A percentile compares a stretch with the other conserved stretches of the same genome.
phyloP scores from a whole-genome alignment of 371 early-diverging fungal genomes.

The Haplosporangium sp. region DNA sequence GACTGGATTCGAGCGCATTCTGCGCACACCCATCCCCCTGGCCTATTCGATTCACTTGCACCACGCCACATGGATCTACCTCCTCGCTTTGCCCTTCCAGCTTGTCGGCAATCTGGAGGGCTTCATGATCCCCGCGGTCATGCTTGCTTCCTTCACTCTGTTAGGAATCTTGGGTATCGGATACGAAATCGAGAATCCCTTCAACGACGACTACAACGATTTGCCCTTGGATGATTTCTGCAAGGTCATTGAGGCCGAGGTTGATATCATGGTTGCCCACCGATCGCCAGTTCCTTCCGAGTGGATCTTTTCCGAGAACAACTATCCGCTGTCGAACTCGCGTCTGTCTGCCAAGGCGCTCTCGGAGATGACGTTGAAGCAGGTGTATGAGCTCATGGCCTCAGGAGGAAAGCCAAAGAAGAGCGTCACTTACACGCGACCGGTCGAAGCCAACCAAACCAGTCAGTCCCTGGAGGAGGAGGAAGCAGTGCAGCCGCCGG shows the following conservation, averaged over 20 bases:
- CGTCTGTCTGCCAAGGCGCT: constrained; percentile 37
- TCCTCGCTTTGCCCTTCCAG: constrained; percentile 78
- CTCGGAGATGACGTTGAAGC: constrained; percentile 23
- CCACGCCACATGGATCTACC: constrained; percentile 76
- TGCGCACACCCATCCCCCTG: constrained; percentile 83
- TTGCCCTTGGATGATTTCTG: constrained; percentile 61
- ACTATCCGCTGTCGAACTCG: constrained; percentile 32
- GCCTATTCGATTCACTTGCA: constrained; percentile 86
- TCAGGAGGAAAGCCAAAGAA: background rate
- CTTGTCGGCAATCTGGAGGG: constrained; percentile 56
- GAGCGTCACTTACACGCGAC: background rate
- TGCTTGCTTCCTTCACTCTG: constrained; percentile 75
- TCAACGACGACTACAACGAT: constrained; percentile 77
- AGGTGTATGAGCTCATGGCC: constrained; percentile 36
- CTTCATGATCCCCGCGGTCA: constrained; percentile 58
- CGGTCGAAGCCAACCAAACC: constrained; percentile 6
- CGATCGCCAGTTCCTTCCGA: constrained; percentile 43
- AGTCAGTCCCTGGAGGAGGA: background rate
- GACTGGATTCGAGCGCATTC: constrained; percentile 79
- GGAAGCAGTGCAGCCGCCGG: background rate
- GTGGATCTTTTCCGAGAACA: constrained; percentile 47
- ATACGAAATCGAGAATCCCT: constrained; percentile 81
- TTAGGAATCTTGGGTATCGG: constrained; percentile 80
- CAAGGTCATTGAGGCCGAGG: constrained; percentile 53
- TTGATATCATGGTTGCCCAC: constrained; percentile 41